Base-by-base conservation (phyloP, 2,329 filamentous ascomycete genomes). In the Trichoderma koningiopsis region DNA sequence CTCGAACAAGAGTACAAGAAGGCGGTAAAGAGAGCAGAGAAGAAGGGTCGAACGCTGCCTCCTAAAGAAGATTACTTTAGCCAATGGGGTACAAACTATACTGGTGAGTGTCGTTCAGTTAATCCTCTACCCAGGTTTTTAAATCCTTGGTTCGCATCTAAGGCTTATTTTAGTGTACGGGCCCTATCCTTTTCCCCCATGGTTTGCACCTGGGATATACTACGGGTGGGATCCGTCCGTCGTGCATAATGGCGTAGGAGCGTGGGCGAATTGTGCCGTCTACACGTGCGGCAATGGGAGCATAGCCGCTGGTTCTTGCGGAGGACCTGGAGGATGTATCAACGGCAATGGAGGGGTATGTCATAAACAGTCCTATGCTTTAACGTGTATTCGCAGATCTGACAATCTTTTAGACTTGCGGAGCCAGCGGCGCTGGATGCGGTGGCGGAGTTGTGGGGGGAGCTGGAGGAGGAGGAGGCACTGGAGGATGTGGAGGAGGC, bases 1-100 rank as follows among this genome's bases (percentile, higher is more conserved):
- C 76, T 87, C 0, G 86, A 91, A 33, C 79, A 79, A 4, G 85
- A 86, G 37, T 92, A 92, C 76, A 78, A 80, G 31, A 86, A 85
- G 71, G 87, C 87, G 0, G 76, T 77, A 22, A 82, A 79, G 55
- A 81, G 86, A 1, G 86, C 86, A 0, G 78, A 80, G 70, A 84
- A 82, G 70, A 85, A 84, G 70, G 85, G 85, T 4, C 79, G 85
- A 4, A 77, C 78, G 0, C 72, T 87, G 4, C 86, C 86, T 2
- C 78, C 81, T 0, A 76, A 80, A n/a, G 80, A 86, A 4, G 76
- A 84, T 49, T 88, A 85, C 68, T 85, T 85, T 69, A 75, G 81
- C 62, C 82, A 87, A 74, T 88, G 87, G 87, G 86, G 86, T 0
- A 85, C 84, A 61, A 77, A 79, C 0, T 87, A 86, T 70, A 77